phyloP scores from a whole-genome alignment of 352 stramenopile species.

The Phytopythium kandeliae region DNA sequence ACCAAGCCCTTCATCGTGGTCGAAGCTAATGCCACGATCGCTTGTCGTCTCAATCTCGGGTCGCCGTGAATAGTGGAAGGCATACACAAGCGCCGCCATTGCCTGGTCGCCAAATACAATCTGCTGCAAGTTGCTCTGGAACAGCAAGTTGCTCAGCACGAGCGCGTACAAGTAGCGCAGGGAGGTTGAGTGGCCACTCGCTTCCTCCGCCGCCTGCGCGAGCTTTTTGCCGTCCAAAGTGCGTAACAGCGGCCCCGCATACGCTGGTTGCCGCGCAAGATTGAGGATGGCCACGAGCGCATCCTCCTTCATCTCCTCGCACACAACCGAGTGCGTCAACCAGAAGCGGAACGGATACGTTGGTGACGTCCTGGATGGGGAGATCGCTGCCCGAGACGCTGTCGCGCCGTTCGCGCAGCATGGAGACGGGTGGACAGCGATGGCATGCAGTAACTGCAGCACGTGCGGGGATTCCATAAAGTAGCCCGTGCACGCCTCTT shows the following conservation, averaged over 20 bases:
- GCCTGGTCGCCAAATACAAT: slow-evolving; percentile 56
- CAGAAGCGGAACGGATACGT: slow-evolving; percentile 10
- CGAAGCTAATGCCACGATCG: neutral
- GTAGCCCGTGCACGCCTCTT: slow-evolving; percentile 30
- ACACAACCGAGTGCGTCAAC: slow-evolving; percentile 13
- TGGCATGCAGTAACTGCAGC: slow-evolving; percentile 36
- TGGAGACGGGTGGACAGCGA: slow-evolving; percentile 14
- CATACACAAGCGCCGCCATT: slow-evolving; percentile 40
- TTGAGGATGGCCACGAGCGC: slow-evolving; percentile 61
- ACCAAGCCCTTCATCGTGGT: neutral
- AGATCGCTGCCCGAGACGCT: neutral
- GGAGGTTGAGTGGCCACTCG: slow-evolving; percentile 20
- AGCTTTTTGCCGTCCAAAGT: slow-evolving; percentile 52
- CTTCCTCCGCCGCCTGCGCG: slow-evolving; percentile 30
- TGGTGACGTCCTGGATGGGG: neutral
- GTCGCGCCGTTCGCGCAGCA: neutral
- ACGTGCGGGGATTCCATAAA: slow-evolving; percentile 60
- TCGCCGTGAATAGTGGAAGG: slow-evolving; percentile 35
- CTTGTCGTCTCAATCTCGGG: neutral
- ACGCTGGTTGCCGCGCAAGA: slow-evolving; percentile 40
- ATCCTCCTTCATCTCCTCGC: slow-evolving; percentile 58
- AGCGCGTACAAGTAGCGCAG: slow-evolving; percentile 60
- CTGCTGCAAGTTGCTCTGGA: slow-evolving; percentile 60
- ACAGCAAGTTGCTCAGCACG: slow-evolving; percentile 62
- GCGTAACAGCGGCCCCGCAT: slow-evolving; percentile 43